These are phyloP conservation scores for Eragrostis curvula DNA, from an alignment of 176 grass and related monocot genomes.

Conservation along the genomic window DNA sequence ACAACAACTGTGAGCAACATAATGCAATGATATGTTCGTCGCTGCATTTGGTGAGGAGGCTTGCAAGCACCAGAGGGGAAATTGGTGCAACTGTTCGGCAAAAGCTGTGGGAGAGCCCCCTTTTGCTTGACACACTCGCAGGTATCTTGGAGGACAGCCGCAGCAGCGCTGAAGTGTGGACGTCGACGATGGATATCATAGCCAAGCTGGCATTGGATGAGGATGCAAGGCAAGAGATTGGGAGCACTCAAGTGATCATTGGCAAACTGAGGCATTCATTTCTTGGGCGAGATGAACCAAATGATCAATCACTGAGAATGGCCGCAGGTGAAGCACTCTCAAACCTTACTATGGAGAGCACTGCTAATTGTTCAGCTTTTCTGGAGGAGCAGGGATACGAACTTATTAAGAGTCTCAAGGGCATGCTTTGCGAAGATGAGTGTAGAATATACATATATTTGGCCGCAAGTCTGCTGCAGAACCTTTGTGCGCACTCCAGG, in stretches of 20 bases:
- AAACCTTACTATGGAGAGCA: background rate
- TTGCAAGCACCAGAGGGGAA: background rate
- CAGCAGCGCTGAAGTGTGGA: background rate
- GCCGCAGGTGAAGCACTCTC: background rate
- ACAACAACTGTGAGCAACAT: no score
- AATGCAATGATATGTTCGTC: background rate
- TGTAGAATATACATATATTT: background rate
- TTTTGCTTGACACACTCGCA: background rate
- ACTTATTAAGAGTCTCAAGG: background rate
- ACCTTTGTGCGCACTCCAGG: background rate
- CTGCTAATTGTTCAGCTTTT: background rate
- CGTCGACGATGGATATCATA: background rate
- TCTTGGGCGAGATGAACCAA: background rate
- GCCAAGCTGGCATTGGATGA: background rate
- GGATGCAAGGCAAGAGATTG: constrained; percentile 3
- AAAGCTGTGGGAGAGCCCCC: background rate
- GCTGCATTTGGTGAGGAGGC: background rate
- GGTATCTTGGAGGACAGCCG: background rate
- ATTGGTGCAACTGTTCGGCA: background rate
- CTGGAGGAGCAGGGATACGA: background rate
- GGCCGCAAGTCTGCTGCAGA: background rate
- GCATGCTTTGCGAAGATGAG: background rate
- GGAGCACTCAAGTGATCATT: background rate
- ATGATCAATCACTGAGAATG: background rate
- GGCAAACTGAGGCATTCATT: background rate